A percentile compares a stretch with the other conserved stretches of the same genome.
phyloP scores from a whole-genome alignment of 345 rosid genomes.

The Citrus inodora region DNA sequence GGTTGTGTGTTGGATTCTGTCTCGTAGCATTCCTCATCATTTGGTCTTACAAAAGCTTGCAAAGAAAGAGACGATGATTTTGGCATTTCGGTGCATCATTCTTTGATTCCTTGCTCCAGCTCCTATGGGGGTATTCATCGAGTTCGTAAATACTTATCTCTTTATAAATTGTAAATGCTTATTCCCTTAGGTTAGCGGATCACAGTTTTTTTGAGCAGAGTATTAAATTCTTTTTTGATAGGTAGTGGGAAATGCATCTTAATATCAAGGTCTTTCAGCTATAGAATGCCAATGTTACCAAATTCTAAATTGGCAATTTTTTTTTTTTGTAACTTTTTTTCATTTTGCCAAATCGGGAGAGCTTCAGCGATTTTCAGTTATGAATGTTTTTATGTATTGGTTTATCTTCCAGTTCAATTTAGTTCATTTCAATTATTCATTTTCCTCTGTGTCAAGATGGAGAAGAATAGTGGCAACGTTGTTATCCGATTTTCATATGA shows the following conservation, averaged over 20 bases:
- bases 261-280: not conserved
- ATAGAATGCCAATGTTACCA: slow-evolving; percentile 1
- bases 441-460: not conserved
- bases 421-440: not conserved
- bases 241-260: slow-evolving; percentile 12
- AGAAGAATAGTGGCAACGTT: not conserved
- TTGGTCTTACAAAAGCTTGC: slow-evolving; percentile 67
- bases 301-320: not conserved
- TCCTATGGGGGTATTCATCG: slow-evolving; percentile 18
- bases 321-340: not conserved
- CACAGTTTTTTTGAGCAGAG: slow-evolving; percentile 15
- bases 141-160: slow-evolving; percentile 36
- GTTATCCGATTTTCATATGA: too few species aligned
- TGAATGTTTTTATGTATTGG: not conserved
- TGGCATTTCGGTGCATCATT: slow-evolving; percentile 21
- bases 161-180: slow-evolving; percentile 44
- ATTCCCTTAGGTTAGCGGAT: slow-evolving; percentile 32
- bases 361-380: not conserved
- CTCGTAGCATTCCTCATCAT: slow-evolving; percentile 51
- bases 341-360: too few species aligned
- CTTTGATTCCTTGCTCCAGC: slow-evolving; percentile 34
- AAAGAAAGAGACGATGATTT: slow-evolving; percentile 66
- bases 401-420: not conserved
- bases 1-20: slow-evolving; percentile 61
- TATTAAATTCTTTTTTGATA: slow-evolving; percentile 4